phyloP scores from a whole-genome alignment of 805 yeast genomes.

The Starmerella gropengiesseri region DNA sequence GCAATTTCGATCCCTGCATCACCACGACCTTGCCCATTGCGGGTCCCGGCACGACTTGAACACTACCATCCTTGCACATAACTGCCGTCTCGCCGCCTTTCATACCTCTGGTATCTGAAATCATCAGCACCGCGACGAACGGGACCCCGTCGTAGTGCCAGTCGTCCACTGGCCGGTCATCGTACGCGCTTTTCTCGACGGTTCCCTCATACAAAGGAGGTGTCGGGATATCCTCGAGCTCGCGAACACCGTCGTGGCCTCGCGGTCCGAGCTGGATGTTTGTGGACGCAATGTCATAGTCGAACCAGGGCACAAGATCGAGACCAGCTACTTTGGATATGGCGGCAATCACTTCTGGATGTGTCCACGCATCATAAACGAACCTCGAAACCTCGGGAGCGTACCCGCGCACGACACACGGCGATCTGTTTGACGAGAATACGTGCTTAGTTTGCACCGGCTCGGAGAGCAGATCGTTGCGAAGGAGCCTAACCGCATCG shows the following conservation, averaged over 20 bases:
- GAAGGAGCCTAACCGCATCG: conserved; percentile 50
- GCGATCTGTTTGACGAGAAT: conserved; percentile 27
- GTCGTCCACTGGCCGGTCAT: conserved; percentile 38
- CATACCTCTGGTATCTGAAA: conserved; percentile 48
- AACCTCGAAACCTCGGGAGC: conserved; percentile 40
- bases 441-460: conserved; percentile 31
- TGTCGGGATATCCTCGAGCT: conserved; percentile 7
- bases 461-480: conserved; percentile 39
- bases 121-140: conserved; percentile 53
- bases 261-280: conserved; percentile 32
- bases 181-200: conserved; percentile 9
- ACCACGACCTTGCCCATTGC: conserved; percentile 41
- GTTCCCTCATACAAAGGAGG: conserved; percentile 6
- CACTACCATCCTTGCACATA: conserved; percentile 31
- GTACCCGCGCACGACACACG: conserved; percentile 40
- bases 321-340: conserved; percentile 48
- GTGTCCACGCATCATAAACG: conserved; percentile 47
- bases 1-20: conserved; percentile 39
- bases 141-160: conserved; percentile 58
- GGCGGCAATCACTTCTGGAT: conserved; percentile 45
- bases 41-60: conserved; percentile 32
- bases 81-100: conserved; percentile 48
- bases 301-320: conserved; percentile 44
- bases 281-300: conserved; percentile 46
- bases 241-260: conserved; percentile 12